Conservation (phyloP, 257 asterid species). For the Knoxia roxburghii region DNA sequence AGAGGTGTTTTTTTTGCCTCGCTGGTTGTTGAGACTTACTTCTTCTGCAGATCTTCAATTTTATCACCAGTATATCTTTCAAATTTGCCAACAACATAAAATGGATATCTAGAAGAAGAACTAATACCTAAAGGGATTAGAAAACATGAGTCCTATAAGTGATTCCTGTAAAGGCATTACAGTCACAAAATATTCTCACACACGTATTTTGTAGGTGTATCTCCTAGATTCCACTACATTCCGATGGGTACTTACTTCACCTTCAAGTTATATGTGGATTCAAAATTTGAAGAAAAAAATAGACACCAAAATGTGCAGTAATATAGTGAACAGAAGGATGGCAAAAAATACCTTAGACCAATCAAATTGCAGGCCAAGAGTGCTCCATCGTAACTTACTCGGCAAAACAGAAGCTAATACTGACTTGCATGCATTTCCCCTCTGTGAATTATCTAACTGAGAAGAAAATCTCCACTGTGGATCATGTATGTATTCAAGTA, state of each 20-base stretch:
- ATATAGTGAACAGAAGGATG: conserved; percentile 33
- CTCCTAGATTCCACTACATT: background rate
- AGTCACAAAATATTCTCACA: background rate
- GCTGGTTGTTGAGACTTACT: too few relatives aligned
- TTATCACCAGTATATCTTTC: too few relatives aligned
- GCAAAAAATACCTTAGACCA: conserved; percentile 92
- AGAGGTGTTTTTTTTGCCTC: too few relatives aligned
- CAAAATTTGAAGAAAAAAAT: background rate
- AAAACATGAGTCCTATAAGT: background rate
- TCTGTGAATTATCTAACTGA: conserved; percentile 27
- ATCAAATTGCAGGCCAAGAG: conserved; percentile 98
- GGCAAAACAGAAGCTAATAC: conserved; percentile 78
- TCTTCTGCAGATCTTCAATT: too few relatives aligned
- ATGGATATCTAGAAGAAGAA: too few relatives aligned
- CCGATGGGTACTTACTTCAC: background rate
- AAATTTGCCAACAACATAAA: too few relatives aligned
- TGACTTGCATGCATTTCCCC: conserved; percentile 41
- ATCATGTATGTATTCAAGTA: conserved; percentile 16
- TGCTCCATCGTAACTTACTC: conserved; percentile 98
- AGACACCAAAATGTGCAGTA: conserved; percentile 5
- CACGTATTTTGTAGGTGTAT: background rate
- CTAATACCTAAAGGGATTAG: too few relatives aligned
- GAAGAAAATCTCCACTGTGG: conserved; percentile 52
- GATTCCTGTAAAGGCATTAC: background rate
- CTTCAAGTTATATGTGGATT: background rate